Percentiles rank a stretch among this genome's conserved stretches.
Evolutionary conservation across 805 yeast species (phyloP).

Genomic region (Kluyveromyces wickerhamii): DNA sequence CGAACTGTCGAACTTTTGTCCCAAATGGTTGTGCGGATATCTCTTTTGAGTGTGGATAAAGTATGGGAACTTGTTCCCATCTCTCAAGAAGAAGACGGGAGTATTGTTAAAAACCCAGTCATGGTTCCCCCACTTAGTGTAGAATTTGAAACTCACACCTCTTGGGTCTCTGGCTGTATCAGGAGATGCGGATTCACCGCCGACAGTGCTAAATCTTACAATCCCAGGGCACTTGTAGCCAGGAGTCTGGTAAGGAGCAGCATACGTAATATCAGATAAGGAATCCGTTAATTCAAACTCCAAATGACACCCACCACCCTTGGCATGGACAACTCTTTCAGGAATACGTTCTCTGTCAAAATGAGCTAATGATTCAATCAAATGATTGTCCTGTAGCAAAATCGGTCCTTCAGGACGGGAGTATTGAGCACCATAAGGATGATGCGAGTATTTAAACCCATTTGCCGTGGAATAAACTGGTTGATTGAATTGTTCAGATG

Average conservation of each 20-base stretch:
- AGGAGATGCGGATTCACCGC: conserved; percentile 76
- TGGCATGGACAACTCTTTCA: conserved; percentile 62
- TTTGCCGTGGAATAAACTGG: conserved; percentile 36
- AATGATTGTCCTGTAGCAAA: conserved; percentile 49
- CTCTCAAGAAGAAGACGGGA: conserved; percentile 78
- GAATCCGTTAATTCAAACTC: conserved; percentile 53
- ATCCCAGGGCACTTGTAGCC: conserved; percentile 38
- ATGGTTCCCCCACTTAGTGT: conserved; percentile 77
- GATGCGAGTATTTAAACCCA: conserved; percentile 45
- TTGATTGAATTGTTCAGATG: conserved; percentile 5
- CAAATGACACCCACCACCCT: conserved; percentile 58
- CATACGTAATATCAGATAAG: conserved; percentile 41
- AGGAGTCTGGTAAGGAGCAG: conserved; percentile 34
- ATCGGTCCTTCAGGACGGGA: conserved; percentile 53
- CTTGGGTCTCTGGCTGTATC: conserved; percentile 85
- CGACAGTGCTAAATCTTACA: conserved; percentile 66
- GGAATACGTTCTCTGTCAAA: conserved; percentile 60
- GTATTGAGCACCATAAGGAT: conserved; percentile 47
- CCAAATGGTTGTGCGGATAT: conserved; percentile 50
- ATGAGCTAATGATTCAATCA: conserved; percentile 48
- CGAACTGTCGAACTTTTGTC: conserved; percentile 37
- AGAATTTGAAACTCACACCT: conserved; percentile 73
- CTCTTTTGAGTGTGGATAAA: conserved; percentile 87
- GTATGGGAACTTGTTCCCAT: conserved; percentile 70
- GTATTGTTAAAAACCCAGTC: conserved; percentile 85